A percentile compares a stretch with the other conserved stretches of the same genome.
These are phyloP conservation scores for Yarrowia hollandica DNA, from an alignment of 805 yeast genomes.

Conservation along the genomic window DNA sequence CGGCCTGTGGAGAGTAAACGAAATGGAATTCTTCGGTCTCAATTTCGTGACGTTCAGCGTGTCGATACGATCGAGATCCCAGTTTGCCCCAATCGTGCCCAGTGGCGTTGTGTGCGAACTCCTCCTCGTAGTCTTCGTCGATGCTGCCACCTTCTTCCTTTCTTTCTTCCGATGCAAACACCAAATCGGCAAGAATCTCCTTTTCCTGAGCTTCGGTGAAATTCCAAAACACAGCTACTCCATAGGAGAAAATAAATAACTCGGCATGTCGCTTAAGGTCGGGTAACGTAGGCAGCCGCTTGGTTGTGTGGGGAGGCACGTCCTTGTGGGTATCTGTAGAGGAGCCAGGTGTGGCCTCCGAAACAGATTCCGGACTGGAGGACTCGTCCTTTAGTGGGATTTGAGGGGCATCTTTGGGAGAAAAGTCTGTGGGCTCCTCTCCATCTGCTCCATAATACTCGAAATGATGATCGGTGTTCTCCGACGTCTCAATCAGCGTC, in stretches of 20 bases:
- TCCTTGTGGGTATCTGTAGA: background rate
- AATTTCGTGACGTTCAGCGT: slow-evolving; percentile 78
- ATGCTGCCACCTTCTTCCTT: slow-evolving; percentile 12
- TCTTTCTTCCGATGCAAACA: slow-evolving; percentile 50
- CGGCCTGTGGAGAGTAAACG: slow-evolving; percentile 54
- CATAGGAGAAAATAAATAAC: slow-evolving; percentile 84
- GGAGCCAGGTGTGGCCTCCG: background rate
- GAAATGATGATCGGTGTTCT: slow-evolving; percentile 85
- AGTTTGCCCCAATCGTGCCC: slow-evolving; percentile 29
- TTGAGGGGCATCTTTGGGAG: slow-evolving; percentile 14
- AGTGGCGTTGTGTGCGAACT: background rate
- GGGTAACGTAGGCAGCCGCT: slow-evolving; percentile 9
- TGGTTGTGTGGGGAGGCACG: background rate
- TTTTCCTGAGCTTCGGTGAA: slow-evolving; percentile 90
- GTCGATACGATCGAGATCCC: slow-evolving; percentile 58
- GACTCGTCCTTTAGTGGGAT: slow-evolving; percentile 7
- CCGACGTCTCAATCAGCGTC: slow-evolving; percentile 72
- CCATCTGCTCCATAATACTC: slow-evolving; percentile 53
- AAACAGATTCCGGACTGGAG: background rate
- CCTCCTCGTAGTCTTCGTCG: slow-evolving; percentile 26
- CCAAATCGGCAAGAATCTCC: slow-evolving; percentile 87
- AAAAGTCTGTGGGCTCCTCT: slow-evolving; percentile 20
- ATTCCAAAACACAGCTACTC: slow-evolving; percentile 98
- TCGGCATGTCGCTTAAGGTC: slow-evolving; percentile 63
- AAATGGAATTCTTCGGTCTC: slow-evolving; percentile 88